Conservation (phyloP, 768 basidiomycete species). For the Amanita rubescens region DNA sequence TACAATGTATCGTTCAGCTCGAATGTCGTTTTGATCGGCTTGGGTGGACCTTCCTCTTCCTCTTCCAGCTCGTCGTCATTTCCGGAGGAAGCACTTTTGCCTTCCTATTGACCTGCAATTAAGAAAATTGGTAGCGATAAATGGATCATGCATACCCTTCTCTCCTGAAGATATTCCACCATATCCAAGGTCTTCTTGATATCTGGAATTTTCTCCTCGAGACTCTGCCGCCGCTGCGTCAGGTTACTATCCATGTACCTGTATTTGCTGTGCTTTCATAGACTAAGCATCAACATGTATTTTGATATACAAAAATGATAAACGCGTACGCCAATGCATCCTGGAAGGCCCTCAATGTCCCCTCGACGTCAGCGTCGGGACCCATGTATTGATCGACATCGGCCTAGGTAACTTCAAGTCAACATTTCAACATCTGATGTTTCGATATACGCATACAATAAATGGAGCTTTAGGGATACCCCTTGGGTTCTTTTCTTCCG, state of each 20-base stretch:
- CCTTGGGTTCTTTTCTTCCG: slow-evolving; percentile 66
- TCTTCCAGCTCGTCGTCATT: slow-evolving; percentile 50
- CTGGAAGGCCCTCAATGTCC: slow-evolving; percentile 72
- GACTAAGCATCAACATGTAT: slow-evolving; percentile 16
- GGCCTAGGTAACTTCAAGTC: slow-evolving; percentile 38
- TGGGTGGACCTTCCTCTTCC: slow-evolving; percentile 34
- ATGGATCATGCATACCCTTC: slow-evolving; percentile 45
- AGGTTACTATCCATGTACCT: slow-evolving; percentile 94
- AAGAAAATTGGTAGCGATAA: slow-evolving; percentile 1
- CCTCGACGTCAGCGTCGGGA: slow-evolving; percentile 70
- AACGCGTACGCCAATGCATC: slow-evolving; percentile 85
- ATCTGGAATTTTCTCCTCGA: slow-evolving; percentile 95
- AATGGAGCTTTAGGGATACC: slow-evolving; percentile 96
- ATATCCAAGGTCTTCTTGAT: slow-evolving; percentile 88
- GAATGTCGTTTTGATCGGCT: slow-evolving; percentile 76
- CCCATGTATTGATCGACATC: slow-evolving; percentile 86
- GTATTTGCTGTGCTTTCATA: slow-evolving; percentile 78
- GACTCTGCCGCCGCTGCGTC: slow-evolving; percentile 63
- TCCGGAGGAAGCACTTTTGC: slow-evolving; percentile 41
- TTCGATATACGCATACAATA: slow-evolving; percentile 51
- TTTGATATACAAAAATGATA: slow-evolving; percentile 9
- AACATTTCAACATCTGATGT: neutral
- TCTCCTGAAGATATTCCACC: slow-evolving; percentile 73
- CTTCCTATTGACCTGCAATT: slow-evolving; percentile 37
- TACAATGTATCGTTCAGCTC: slow-evolving; percentile 95